Base-by-base conservation (phyloP, 106 monocot genomes). In the Dendrobium huoshanense region DNA sequence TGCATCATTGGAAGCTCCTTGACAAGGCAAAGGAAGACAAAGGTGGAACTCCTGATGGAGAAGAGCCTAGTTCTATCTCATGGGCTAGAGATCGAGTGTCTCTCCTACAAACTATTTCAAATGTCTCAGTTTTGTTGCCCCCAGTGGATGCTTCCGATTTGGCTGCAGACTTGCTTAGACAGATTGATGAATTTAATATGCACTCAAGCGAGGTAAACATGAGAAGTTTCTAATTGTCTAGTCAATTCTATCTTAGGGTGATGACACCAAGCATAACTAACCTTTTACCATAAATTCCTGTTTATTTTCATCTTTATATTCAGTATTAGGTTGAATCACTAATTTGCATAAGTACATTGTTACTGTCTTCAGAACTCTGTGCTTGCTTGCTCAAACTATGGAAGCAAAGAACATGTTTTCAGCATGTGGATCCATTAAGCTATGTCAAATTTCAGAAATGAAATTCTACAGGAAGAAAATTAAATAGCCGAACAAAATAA, bases 1-100 rank as follows among this genome's bases (percentile, higher is more conserved):
- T 86, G 77, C 98, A 99, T 72, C 92, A 99, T 68, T 99, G 98
- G 98, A 79, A 89, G 82, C 91, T 99, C 41, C 88, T 99, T 82
- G 95, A 92, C 83, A 82, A 92, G 81, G 82, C 55, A 41, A 81
- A 65, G 3, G 80, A 72, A 79, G 87, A 87, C 13, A 80, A 67
- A 77, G 54, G 76, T 43, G 79, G 77, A 81, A 31, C 19, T 9
- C 22, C 27, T 74, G 84, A 87, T 77, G 55, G 77, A 44, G 77
- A 61, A 24, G 91, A 91, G 47, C 48, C 64, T 70, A 85, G 82
- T 25, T 87, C 89, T 78, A 73, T 86, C 79, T 77, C 86, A 29
- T 99, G 98, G 98, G 92, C 91, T 47, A 84, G 79, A 41, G 91
- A 99, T 77, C 90, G 98, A 78, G 98, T 99, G 79, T 88, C 82